Evolutionary conservation across 2,329 filamentous ascomycete species (phyloP), one percentile per base, ranked within the genome.

Genomic region (Diplodia scrobiculata): DNA sequence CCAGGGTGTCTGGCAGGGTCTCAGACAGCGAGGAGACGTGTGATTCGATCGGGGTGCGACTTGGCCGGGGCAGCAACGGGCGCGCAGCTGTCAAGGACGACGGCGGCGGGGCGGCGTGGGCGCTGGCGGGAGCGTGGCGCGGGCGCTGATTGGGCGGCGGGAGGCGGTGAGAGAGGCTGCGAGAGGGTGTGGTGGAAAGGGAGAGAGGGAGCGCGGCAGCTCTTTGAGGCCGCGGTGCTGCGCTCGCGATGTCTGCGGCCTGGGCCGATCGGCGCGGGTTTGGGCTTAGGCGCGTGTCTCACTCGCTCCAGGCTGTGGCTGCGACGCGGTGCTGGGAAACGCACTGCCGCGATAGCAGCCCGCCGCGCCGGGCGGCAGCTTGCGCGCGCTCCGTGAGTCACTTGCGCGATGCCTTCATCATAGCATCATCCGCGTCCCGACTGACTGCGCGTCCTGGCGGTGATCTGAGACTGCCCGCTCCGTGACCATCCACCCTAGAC

Each of bases 1-100:
- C 72, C 38, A 71, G 66, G 70, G 70, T 71, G 72, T 72, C 55
- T 60, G 32, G 55, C 38, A 47, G 55, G 55, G 55, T 60, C 55
- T 60, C 71, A 73, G 74, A 75, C 73, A 74, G 67, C n/a, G 70
- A 63, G 60, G 36, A 68, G 69, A 70, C 29, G 75, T 78, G 76
- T 78, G 76, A 78, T 73, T 67, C 69, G 70, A 67, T 59, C 68
- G 66, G 48, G 63, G 59, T 66, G 67, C 63, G 34, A 68, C 65
- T 64, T 68, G 41, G 58, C 55, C n/a, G 27, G 55, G 27, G 55
- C 38, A 29, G 55, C 41, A 62, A 67, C 65, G 68, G 67, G 34
- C 52, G 63, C 64, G 58, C 58, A 62, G 58, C 47, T 51, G 59
- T 52, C 59, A 29, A 68, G 69, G 64, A 67, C 68, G 47, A 36